Base-by-base conservation (phyloP, 2,329 filamentous ascomycete species). In the Phaeosphaeria sp. region DNA sequence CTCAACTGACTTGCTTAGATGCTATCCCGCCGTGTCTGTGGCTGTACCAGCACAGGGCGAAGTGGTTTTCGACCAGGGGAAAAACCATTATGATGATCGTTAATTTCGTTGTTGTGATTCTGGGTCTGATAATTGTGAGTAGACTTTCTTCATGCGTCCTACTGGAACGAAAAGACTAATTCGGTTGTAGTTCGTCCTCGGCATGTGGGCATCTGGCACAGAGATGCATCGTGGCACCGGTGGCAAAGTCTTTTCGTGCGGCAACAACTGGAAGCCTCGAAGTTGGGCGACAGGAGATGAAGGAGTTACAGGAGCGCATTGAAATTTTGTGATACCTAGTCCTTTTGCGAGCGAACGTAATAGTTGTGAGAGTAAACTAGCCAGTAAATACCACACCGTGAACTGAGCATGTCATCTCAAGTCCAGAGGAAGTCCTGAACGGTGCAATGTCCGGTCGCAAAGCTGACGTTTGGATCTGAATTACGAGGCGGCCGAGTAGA, bases 11-110 rank as follows among this genome's bases (percentile, higher is more conserved):
- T 46, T 10, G 25, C 20, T 0, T 43, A 73, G 68, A 79, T 64
- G 79, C 79, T 0, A 66, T 83, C 2, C 77, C 76, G 20, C 80
- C 77, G 9, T 64, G 78, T 2, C 80, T 83, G 62, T 83, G 81
- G 80, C 64, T 83, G 52, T 80, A 79, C 60, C 73, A 86, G 57
- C 80, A 85, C 62, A 72, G 73, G 52, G 80, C 78, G 1, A 63
- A 64, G 15, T 79, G 74, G 69, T 78, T 79, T 47, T 73, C 54
- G 11, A 65, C 56, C 2, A 67, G 73, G 25, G 72, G 75, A 46
- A 85, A 84, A 69, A 79, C 78, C 23, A 55, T 62, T 2, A 67
- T 84, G 22, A 80, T 80, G 3, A 54, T 79, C 4, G n/a, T 83
- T 22, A 85, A 85, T 57, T 61, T 72, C 0, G 36, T 76, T 0